Evolutionary conservation across 2,329 filamentous ascomycete species (phyloP), one percentile per base, ranked within the genome.

Genomic region (Epichloe coenophiala): DNA sequence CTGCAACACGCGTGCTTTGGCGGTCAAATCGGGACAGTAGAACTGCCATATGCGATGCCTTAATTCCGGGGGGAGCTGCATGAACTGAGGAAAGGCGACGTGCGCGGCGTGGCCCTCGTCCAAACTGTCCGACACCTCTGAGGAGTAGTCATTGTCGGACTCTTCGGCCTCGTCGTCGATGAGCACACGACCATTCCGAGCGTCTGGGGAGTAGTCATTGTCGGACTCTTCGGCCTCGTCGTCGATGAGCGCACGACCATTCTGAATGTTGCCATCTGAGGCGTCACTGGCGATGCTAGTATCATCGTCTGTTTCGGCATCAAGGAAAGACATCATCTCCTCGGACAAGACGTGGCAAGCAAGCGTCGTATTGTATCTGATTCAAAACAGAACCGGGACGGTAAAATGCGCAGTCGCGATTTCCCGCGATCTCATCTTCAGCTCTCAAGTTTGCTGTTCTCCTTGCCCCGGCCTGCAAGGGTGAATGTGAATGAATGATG

Each of bases 11-110:
- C 63, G 64, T 6, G 60, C 54, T 17, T 45, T 48, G 13, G 42
- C 37, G 11, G 21, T 45, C 31, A 66, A 53, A 36, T 65, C 61
- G 0, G 60, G 59, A 38, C 66, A 67, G 50, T 63, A 65, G 17
- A 56, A 47, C 38, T 61, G 55, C 66, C 66, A 69, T 47, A 68
- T 54, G 21, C 55, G 61, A 21, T 57, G 50, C 47, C 66, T 62
- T 15, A 69, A 54, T 53, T 69, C 66, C 11, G 60, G 57, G 66
- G 2, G 66, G 2, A 69, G 59, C 42, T 44, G 36, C 45, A 46
- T 47, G 46, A 58, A 68, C 45, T 53, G 17, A 47, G 57, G 38
- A 55, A 68, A 63, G 2, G 49, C 43, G 1, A 39, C 21, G 4
- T 50, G 40, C 5, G 40, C 6, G 11, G 33, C 15, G n/a, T 19